Conservation (phyloP, 495 filamentous ascomycete species). For the Stereocaulon alpinum region DNA sequence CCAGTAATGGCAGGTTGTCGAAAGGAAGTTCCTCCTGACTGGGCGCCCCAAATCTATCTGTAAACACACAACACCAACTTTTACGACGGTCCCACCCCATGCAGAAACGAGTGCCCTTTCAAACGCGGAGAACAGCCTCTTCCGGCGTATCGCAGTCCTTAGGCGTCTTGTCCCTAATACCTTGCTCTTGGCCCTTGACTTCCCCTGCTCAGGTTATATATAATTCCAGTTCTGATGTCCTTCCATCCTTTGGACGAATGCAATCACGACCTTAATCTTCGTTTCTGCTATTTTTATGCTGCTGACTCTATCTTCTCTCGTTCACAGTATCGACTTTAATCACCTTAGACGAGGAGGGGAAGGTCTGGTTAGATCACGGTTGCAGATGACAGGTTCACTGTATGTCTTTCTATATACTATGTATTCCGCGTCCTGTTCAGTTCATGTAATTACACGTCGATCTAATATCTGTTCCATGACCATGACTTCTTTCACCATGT, state of each 20-base stretch:
- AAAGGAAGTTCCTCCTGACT: slow-evolving; percentile 41
- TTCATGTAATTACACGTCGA: too few relatives aligned
- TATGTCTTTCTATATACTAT: too few relatives aligned
- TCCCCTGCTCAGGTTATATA: slow-evolving; percentile 1
- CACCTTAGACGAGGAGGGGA: too few relatives aligned
- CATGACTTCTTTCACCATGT: too few relatives aligned
- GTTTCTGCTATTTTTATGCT: neutral
- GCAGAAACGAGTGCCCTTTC: neutral
- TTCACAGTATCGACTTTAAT: too few relatives aligned
- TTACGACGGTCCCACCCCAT: neutral
- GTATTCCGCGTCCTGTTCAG: too few relatives aligned
- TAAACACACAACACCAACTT: neutral
- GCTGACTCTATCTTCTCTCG: neutral
- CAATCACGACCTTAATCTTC: neutral
- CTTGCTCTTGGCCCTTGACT: neutral
- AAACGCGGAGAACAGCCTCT: neutral
- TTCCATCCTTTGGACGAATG: neutral
- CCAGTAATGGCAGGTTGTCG: slow-evolving; percentile 60
- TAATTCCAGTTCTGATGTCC: neutral
- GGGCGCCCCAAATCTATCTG: too few relatives aligned
- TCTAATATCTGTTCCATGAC: too few relatives aligned
- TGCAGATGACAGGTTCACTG: too few relatives aligned
- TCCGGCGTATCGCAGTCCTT: neutral
- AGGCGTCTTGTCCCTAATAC: neutral
- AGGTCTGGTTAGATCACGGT: too few relatives aligned